phyloP scores from a whole-genome alignment of 345 rosid species.

The Ricinus communis region DNA sequence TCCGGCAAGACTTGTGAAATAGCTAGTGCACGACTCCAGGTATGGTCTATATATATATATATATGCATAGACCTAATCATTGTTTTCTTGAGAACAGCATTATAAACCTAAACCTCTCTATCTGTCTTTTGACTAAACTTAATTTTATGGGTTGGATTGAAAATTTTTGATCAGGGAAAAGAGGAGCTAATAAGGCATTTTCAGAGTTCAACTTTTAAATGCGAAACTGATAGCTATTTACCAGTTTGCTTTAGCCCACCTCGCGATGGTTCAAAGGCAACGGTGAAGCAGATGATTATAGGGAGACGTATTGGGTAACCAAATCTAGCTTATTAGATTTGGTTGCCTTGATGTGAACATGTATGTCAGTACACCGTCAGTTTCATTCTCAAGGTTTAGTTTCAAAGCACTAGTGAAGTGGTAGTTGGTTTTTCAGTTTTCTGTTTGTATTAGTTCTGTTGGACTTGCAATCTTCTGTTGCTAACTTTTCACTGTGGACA shows the following conservation, averaged over 20 bases:
- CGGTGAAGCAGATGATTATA: conserved; percentile 23
- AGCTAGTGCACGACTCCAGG: conserved; percentile 68
- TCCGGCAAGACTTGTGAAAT: conserved; percentile 54
- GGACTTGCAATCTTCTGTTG: neutral
- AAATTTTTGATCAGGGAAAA: conserved; percentile 44
- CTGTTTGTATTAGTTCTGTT: neutral
- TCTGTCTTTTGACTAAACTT: neutral
- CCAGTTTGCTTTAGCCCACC: conserved; percentile 51
- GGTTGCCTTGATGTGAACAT: neutral
- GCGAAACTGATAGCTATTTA: conserved; percentile 37
- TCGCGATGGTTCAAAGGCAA: conserved; percentile 41
- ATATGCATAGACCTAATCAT: neutral
- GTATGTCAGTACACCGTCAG: neutral
- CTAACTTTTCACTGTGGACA: too few relatives aligned
- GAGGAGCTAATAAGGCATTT: conserved; percentile 46
- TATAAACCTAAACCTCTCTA: neutral
- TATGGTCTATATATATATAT: neutral
- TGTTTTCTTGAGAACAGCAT: neutral
- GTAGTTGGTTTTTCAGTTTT: neutral
- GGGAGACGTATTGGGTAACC: conserved; percentile 27
- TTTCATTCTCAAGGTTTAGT: neutral
- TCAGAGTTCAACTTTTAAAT: conserved; percentile 37
- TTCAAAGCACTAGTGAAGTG: neutral
- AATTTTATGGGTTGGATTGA: neutral
- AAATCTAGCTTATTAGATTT: neutral